Evolutionary conservation across 2,329 filamentous ascomycete genomes (phyloP), one percentile per base, ranked within the genome.

Genomic region (Venturia pyrina): DNA sequence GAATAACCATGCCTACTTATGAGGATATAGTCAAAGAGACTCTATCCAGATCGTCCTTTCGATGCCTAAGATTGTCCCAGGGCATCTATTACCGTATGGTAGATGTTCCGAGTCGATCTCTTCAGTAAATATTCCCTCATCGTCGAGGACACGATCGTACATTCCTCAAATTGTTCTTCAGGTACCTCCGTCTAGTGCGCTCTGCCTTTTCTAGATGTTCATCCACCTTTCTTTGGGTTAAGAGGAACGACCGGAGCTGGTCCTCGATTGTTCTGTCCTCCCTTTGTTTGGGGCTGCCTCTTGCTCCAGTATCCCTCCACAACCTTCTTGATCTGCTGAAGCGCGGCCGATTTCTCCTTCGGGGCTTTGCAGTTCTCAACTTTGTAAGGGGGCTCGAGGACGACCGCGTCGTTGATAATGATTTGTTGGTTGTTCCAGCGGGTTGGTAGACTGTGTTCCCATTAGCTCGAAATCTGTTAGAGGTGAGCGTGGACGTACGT

Each of bases 361-460:
- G 75, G 71, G 5, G 78, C 79, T 67, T 74, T 75, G 71, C 85
- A 84, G 70, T 83, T 82, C 57, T 85, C 83, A 28, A 81, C 74
- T 7, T 78, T 79, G 72, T 87, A 88, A 1, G 85, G 85, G 17
- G 83, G 77, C 24, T 80, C 75, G 67, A 88, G 83, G 65, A 85
- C 76, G 65, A 87, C 85, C 4, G 82, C 79, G 69, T 88, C 85
- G 64, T 83, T 83, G 61, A 87, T 82, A 65, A 88, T 78, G 68
- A 88, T 87, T 63, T 79, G 79, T 43, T 78, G 76, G 21, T 81
- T 82, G 69, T 84, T 80, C 85, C 85, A 88, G 67, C 83, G 79
- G 37, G 83, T 80, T 11, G 84, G 84, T 72, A 85, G 74, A 63
- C 60, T 63, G 21, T 60, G 15, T 65, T 50, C 28, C 1, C 11